phyloP scores from a whole-genome alignment of 768 basidiomycete genomes.

The Antrodiella citrinella region DNA sequence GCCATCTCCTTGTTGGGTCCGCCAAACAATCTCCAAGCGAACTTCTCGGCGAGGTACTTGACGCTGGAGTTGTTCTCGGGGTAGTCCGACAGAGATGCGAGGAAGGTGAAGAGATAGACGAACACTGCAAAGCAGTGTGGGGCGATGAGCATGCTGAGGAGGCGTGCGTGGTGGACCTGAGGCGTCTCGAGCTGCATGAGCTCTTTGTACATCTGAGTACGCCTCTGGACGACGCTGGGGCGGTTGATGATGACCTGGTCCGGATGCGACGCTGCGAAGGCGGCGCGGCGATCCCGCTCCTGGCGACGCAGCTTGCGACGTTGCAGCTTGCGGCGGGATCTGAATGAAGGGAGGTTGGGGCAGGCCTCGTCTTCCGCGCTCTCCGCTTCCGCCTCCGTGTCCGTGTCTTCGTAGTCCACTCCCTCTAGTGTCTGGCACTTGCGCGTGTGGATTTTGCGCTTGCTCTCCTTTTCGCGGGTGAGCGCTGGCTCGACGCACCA shows the following conservation, averaged over 20 bases:
- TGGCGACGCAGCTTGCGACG: neutral
- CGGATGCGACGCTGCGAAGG: neutral
- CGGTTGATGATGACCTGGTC: no score
- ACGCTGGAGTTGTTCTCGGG: neutral
- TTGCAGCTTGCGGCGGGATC: neutral
- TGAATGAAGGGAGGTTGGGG: neutral
- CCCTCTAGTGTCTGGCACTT: neutral
- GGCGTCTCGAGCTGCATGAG: no score
- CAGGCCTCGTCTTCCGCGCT: neutral
- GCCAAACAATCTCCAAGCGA: neutral
- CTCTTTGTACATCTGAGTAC: no score
- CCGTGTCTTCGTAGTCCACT: neutral
- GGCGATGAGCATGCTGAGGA: neutral
- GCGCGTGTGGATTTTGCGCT: neutral
- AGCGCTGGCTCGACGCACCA: neutral
- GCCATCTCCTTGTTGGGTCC: neutral
- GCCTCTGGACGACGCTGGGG: no score
- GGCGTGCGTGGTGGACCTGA: neutral
- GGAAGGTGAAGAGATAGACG: neutral
- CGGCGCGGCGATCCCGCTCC: neutral
- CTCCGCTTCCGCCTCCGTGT: neutral
- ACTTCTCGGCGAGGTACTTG: neutral
- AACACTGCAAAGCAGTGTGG: neutral
- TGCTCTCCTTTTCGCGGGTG: neutral
- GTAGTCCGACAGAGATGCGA: neutral